These are phyloP conservation scores for Fusarium denticulatum DNA, from an alignment of 2,329 filamentous ascomycete genomes.

Conservation along the genomic window DNA sequence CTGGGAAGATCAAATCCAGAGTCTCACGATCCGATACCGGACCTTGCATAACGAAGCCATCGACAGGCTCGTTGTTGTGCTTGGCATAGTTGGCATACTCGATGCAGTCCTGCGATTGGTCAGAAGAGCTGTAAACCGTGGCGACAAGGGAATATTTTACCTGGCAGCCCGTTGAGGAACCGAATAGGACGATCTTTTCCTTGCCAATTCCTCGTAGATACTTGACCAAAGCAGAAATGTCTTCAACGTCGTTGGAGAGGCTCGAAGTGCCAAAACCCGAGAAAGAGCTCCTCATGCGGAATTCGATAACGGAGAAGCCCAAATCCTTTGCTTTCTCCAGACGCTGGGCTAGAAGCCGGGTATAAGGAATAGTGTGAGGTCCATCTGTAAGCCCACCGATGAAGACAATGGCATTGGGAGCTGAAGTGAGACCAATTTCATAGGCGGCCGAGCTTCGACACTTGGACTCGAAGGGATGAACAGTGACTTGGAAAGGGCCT, in stretches of 20 bases:
- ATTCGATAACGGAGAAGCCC: slow-evolving; percentile 65
- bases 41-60: slow-evolving; percentile 83
- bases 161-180: slow-evolving; percentile 69
- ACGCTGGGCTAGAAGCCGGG: slow-evolving; percentile 56
- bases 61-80: slow-evolving; percentile 62
- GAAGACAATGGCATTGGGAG: slow-evolving; percentile 71
- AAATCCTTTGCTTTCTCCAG: slow-evolving; percentile 52
- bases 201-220: slow-evolving; percentile 63
- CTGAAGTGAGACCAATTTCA: slow-evolving; percentile 54
- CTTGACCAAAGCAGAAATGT: slow-evolving; percentile 62
- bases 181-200: slow-evolving; percentile 64
- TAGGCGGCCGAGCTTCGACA: slow-evolving; percentile 57
- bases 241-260: slow-evolving; percentile 62
- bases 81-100: slow-evolving; percentile 60
- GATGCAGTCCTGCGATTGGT: slow-evolving; percentile 61
- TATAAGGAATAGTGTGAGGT: slow-evolving; percentile 71
- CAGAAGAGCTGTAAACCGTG: background rate
- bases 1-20: slow-evolving; percentile 57
- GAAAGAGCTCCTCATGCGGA: slow-evolving; percentile 65
- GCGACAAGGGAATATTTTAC: slow-evolving; percentile 42
- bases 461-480: slow-evolving; percentile 58
- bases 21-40: slow-evolving; percentile 81
- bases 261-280: slow-evolving; percentile 61
- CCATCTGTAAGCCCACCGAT: slow-evolving; percentile 77
- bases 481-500: slow-evolving; percentile 54